Base-by-base conservation (phyloP, 192 early-diverging fungal species). In the Dissophora ornata region DNA sequence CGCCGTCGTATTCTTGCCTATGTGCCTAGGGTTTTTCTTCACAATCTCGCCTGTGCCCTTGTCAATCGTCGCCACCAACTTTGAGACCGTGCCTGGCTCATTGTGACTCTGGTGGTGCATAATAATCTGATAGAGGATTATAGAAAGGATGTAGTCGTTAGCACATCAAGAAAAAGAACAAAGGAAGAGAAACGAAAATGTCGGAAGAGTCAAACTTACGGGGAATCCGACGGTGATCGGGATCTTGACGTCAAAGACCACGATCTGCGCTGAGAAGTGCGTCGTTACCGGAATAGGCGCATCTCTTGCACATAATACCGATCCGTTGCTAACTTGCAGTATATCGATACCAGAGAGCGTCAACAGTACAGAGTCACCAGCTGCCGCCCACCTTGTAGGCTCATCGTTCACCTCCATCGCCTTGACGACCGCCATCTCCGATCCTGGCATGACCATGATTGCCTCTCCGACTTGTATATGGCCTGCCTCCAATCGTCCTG, bases 211-310 rank as follows among this genome's bases (percentile, higher is more conserved):
- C 32, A 15, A n/a, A 86, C 84, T 82, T 81, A 93, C 87, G 6
- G 93, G 91, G 50, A 91, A 94, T 40, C 98, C 98, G 21, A 91
- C 89, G 21, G 96, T 99, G 19, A 99, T 90, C 3, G 98, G 98
- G 29, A 94, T 89, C 33, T 86, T 85, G 21, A 95, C 85, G 57
- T 99, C 97, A 88, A 99, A 98, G 29, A 96, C 93, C 18, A 98
- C 91, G 41, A 99, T 91, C 71, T 94, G 92, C 8, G 93, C 94
- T 9, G 84, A 80, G 57, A 99, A 92, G 29, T 87, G 75, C 21
- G 82, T 84, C n/a, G 92, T 89, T 2, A 95, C 86, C 22, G 91
- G 91, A 4, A 99, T 86, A 15, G 94, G 92, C 6, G 66, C 36
- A 16, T 66, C 73, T 13, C 88, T 86, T 24, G 84, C 75, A 60